Conservation (phyloP, 805 yeast species). For the Candida namnaoensis region DNA sequence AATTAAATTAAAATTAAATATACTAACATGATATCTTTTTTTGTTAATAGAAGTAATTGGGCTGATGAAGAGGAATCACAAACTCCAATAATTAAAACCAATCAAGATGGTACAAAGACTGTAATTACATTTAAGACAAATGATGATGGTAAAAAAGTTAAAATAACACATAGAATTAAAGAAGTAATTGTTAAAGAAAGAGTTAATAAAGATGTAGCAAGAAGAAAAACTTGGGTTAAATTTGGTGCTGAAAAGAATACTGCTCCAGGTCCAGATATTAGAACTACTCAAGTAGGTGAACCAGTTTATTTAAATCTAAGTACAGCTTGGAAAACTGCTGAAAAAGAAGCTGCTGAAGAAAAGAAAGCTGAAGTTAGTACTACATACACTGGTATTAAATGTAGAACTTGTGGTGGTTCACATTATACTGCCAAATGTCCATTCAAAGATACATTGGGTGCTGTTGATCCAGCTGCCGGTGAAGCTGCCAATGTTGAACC, state of each 20-base stretch:
- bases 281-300: conserved; percentile 86
- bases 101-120: conserved; percentile 86
- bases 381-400: conserved; percentile 42
- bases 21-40: too few species aligned
- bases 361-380: conserved; percentile 37
- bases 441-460: conserved; percentile 75
- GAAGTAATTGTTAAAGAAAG: conserved; percentile 70
- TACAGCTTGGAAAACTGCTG: conserved; percentile 69
- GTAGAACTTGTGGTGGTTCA: conserved; percentile 91
- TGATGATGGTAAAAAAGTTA: conserved; percentile 75
- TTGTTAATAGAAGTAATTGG: conserved; percentile 14
- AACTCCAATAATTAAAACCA: conserved; percentile 65
- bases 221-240: conserved; percentile 79
- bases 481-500: conserved; percentile 25
- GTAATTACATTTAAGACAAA: conserved; percentile 69
- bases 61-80: conserved; percentile 57
- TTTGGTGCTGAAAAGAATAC: conserved; percentile 74
- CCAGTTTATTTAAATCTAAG: conserved; percentile 69
- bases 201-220: conserved; percentile 82
- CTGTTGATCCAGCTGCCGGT: conserved; percentile 29
- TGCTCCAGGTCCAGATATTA: conserved; percentile 79
- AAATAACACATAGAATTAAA: conserved; percentile 78
- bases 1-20: too few species aligned
- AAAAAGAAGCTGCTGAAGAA: conserved; percentile 58
- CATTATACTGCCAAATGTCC: conserved; percentile 97